Evolutionary conservation across 164 flowering plant genomes (phyloP), one percentile per base, ranked within the genome.

Genomic region (Aristolochia fimbriata): DNA sequence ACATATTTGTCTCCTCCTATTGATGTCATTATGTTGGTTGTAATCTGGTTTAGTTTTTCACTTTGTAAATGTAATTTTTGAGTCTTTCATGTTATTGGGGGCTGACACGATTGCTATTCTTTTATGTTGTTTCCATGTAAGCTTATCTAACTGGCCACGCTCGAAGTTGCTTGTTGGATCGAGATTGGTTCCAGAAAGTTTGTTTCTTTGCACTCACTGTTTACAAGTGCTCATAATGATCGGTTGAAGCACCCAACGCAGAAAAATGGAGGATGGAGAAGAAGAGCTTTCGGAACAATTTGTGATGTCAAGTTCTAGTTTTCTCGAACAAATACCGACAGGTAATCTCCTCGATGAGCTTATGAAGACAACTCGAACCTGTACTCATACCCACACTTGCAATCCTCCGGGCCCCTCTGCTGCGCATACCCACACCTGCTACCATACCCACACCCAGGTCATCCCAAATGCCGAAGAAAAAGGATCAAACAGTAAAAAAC

Each of bases 301-400:
- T 20, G 22, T 62, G 47, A 19, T 51, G 12, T 22, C 25, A 11
- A 52, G 21, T 59, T 25, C 52, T 8, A 20, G 24, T 47, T 8
- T 27, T 16, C 53, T 11, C 23, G 57, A 62, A 52, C 43, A 57
- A 20, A 10, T 47, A 20, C 30, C 64, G 0, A 48, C 52, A 15
- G 57, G 51, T 14, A 9, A 16, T 8, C 16, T 55, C 27, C 37
- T 55, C 37, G 58, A 55, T 25, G 60, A 81, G 25, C 25, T 74
- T 14, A 57, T 81, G 69, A 76, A 70, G 71, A 69, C 70, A 58
- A 74, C 76, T 2, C 60, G 66, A 21, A 68, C 85, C 20, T 93
- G 96, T 57, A 85, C 89, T 20, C 99, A 93, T 65, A 83, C 95
- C 3, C 98, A 89, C 69, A 83, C 93, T 20, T 92, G 96, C 73